These are phyloP conservation scores for Acrodontium crateriforme DNA, from an alignment of 2,329 filamentous ascomycete species.

Conservation along the genomic window DNA sequence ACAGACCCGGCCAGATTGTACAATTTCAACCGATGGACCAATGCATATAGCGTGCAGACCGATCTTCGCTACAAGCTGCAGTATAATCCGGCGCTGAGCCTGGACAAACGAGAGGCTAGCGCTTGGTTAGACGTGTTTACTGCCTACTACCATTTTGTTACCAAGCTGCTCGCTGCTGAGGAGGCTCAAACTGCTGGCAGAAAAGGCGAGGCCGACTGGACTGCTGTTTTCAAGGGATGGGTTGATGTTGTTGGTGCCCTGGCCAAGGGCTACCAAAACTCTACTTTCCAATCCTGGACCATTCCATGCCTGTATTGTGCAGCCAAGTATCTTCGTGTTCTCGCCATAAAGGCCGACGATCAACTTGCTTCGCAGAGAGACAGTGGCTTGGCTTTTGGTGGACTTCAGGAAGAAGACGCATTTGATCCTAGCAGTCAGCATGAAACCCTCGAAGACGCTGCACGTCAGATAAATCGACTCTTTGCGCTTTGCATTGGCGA, in stretches of 20 bases:
- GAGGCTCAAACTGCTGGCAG: constrained; percentile 35
- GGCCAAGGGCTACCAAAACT: constrained; percentile 66
- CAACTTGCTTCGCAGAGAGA: constrained; percentile 40
- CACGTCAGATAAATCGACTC: constrained; percentile 78
- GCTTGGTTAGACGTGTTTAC: constrained; percentile 82
- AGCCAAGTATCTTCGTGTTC: constrained; percentile 72
- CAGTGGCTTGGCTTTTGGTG: constrained; percentile 18
- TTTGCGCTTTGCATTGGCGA: constrained; percentile 85
- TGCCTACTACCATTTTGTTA: constrained; percentile 70
- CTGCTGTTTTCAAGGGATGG: constrained; percentile 77
- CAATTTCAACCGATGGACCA: constrained; percentile 58
- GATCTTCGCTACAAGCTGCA: constrained; percentile 61
- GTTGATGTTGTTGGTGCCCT: constrained; percentile 67
- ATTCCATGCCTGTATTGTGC: constrained; percentile 79
- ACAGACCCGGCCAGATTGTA: constrained; percentile 52
- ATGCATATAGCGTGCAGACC: constrained; percentile 47
- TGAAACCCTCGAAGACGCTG: constrained; percentile 79
- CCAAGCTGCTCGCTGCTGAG: constrained; percentile 55
- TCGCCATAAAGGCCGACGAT: constrained; percentile 82
- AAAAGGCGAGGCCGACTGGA: constrained; percentile 47
- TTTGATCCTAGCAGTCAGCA: constrained; percentile 63
- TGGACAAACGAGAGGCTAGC: constrained; percentile 46
- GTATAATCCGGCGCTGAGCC: constrained; percentile 35
- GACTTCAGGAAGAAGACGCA: constrained; percentile 74
- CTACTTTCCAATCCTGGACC: constrained; percentile 75